Conservation (phyloP, 345 rosid genomes). For the Dimocarpus longan region DNA sequence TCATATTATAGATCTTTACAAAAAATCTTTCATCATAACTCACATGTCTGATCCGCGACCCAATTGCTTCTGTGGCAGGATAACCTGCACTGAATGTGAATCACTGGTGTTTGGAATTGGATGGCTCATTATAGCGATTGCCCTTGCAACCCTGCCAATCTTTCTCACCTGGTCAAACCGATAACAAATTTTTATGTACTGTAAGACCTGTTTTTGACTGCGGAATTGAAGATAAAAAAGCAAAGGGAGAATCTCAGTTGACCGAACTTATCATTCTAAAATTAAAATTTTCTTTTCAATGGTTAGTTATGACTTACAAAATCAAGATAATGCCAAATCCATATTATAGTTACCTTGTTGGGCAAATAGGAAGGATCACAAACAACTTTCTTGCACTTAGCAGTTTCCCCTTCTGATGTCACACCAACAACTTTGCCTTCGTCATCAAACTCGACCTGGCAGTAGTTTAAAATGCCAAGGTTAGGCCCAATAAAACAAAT, state of each 20-base stretch:
- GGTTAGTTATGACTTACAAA: not conserved
- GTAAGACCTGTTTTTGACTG: not conserved
- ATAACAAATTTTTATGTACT: conserved; percentile 20
- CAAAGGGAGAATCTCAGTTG: not conserved
- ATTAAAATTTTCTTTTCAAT: not conserved
- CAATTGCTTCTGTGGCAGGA: conserved; percentile 94
- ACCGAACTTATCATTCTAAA: not conserved
- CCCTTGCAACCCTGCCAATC: conserved; percentile 88
- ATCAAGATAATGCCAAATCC: not conserved
- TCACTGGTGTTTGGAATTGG: conserved; percentile 86
- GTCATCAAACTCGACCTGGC: conserved; percentile 83
- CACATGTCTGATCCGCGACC: conserved; percentile 91
- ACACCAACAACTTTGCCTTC: conserved; percentile 90
- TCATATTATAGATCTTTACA: no score
- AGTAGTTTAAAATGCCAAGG: conserved; percentile 23
- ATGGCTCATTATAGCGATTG: conserved; percentile 96
- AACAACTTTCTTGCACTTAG: conserved; percentile 95
- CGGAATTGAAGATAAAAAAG: not conserved
- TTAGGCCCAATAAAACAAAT: conserved; percentile 4
- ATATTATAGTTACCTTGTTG: conserved; percentile 56
- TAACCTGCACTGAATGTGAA: conserved; percentile 91
- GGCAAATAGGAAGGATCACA: conserved; percentile 95
- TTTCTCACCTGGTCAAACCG: conserved; percentile 65
- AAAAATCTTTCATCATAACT: conserved; percentile 19
- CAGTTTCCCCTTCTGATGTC: conserved; percentile 98